phyloP scores from a whole-genome alignment of 495 filamentous ascomycete species.

The Hypoxylon lenormandii region DNA sequence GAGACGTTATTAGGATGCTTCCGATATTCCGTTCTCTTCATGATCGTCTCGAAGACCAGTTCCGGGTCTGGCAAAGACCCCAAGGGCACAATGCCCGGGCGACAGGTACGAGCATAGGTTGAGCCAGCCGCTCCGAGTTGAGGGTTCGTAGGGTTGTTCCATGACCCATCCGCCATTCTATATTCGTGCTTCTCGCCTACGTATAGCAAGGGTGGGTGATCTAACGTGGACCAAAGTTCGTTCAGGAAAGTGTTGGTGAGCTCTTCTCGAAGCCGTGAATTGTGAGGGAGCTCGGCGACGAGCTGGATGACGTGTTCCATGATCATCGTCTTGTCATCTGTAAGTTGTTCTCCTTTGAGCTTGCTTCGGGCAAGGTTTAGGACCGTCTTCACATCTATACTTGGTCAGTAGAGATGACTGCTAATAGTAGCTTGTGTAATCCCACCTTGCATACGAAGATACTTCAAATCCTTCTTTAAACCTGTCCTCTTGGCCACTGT shows the following conservation, averaged over 20 bases:
- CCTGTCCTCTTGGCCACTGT: constrained; percentile 59
- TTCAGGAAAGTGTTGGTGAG: constrained; percentile 77
- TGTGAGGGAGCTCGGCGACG: constrained; percentile 71
- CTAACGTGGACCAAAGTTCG: constrained; percentile 74
- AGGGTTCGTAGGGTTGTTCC: constrained; percentile 63
- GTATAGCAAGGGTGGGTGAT: constrained; percentile 67
- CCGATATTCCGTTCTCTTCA: constrained; percentile 61
- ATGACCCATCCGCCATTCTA: constrained; percentile 78
- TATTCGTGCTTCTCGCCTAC: constrained; percentile 75
- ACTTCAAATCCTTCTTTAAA: constrained; percentile 72
- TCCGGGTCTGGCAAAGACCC: constrained; percentile 78
- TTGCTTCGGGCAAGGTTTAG: constrained; percentile 51
- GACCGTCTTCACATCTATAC: constrained; percentile 58
- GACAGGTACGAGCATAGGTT: constrained; percentile 79
- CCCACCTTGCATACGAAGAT: constrained; percentile 60
- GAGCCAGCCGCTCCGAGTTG: constrained; percentile 60
- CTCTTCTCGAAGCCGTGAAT: constrained; percentile 71
- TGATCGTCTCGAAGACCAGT: constrained; percentile 78
- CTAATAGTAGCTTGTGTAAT: neutral
- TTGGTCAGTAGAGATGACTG: constrained; percentile 9
- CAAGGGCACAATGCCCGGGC: constrained; percentile 70
- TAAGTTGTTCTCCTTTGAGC: constrained; percentile 64
- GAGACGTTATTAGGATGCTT: constrained; percentile 78
- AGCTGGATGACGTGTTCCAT: constrained; percentile 85
- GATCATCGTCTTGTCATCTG: constrained; percentile 81